These are phyloP conservation scores for Cyberlindnera nakhonratchasimensis DNA, from an alignment of 805 yeast species.

Conservation along the genomic window DNA sequence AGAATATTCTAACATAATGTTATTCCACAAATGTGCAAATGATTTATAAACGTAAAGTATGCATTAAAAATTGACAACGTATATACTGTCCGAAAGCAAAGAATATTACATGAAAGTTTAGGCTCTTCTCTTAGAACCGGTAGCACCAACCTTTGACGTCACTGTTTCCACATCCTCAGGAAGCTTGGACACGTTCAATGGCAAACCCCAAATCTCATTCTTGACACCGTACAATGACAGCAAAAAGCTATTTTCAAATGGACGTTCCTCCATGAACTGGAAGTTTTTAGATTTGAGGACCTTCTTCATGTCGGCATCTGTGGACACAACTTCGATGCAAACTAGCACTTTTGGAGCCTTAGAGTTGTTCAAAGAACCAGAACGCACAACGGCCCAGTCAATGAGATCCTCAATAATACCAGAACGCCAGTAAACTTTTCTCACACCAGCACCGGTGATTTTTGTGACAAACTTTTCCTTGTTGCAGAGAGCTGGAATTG, in stretches of 20 bases:
- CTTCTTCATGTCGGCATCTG: slow-evolving; percentile 41
- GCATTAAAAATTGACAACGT: too few species aligned
- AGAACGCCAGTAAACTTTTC: slow-evolving; percentile 62
- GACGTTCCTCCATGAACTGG: slow-evolving; percentile 29
- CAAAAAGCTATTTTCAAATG: slow-evolving; percentile 12
- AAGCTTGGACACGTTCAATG: slow-evolving; percentile 20
- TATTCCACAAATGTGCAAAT: too few species aligned
- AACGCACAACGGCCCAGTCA: slow-evolving; percentile 54
- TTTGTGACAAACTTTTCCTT: slow-evolving; percentile 44
- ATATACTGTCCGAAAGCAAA: too few species aligned
- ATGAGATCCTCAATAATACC: slow-evolving; percentile 63
- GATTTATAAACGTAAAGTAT: too few species aligned
- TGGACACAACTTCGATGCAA: slow-evolving; percentile 48
- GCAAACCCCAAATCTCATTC: slow-evolving; percentile 26
- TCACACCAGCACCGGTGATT: slow-evolving; percentile 57
- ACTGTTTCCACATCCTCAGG: slow-evolving; percentile 12
- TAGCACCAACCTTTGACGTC: slow-evolving; percentile 19
- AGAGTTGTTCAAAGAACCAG: slow-evolving; percentile 37
- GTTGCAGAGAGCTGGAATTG: slow-evolving; percentile 39
- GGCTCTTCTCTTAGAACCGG: slow-evolving; percentile 19
- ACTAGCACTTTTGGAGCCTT: slow-evolving; percentile 35
- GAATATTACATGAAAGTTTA: too few species aligned
- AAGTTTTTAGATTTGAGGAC: slow-evolving; percentile 44
- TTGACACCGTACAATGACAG: slow-evolving; percentile 20
- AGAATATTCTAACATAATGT: too few species aligned